Evolutionary conservation across 208 protist genomes (phyloP).

Genomic region (Acanthamoeba lenticulata): DNA sequence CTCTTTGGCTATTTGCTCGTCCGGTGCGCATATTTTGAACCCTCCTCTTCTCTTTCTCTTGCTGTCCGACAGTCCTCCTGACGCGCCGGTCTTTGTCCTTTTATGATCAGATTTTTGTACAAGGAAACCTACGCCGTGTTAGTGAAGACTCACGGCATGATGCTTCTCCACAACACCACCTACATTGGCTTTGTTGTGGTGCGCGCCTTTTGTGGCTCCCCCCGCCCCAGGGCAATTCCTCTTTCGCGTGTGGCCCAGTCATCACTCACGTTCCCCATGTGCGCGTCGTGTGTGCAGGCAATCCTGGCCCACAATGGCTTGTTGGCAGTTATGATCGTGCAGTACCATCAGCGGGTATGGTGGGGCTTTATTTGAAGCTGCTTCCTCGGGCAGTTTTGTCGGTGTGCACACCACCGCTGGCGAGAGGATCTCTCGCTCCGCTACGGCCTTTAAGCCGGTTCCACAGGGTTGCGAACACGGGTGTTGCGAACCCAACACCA

Average conservation of each 20-base stretch:
- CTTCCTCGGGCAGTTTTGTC: not conserved
- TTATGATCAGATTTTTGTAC: conserved; percentile 22
- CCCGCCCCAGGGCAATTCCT: not conserved
- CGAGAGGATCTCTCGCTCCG: too few relatives aligned
- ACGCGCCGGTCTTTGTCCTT: not conserved
- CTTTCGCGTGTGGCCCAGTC: too few relatives aligned
- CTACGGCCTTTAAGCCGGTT: too few relatives aligned
- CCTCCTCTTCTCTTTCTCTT: too few relatives aligned
- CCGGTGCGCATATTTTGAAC: not conserved
- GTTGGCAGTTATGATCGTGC: conserved; percentile 40
- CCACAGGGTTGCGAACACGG: too few relatives aligned
- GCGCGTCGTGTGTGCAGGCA: not conserved
- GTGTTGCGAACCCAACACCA: too few relatives aligned
- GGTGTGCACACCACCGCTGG: too few relatives aligned
- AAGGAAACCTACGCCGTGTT: conserved; percentile 44
- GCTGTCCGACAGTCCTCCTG: not conserved
- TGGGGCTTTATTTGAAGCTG: conserved; percentile 5
- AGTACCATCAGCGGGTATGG: conserved; percentile 62
- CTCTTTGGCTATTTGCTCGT: not conserved
- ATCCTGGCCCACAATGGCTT: conserved; percentile 68
- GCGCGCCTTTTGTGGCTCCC: not conserved
- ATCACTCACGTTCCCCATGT: too few relatives aligned
- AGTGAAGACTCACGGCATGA: conserved; percentile 25
- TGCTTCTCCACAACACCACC: conserved; percentile 60
- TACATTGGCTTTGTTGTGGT: conserved; percentile 64